phyloP scores from a whole-genome alignment of 2,329 filamentous ascomycete species.

The Colletotrichum endophyticum region DNA sequence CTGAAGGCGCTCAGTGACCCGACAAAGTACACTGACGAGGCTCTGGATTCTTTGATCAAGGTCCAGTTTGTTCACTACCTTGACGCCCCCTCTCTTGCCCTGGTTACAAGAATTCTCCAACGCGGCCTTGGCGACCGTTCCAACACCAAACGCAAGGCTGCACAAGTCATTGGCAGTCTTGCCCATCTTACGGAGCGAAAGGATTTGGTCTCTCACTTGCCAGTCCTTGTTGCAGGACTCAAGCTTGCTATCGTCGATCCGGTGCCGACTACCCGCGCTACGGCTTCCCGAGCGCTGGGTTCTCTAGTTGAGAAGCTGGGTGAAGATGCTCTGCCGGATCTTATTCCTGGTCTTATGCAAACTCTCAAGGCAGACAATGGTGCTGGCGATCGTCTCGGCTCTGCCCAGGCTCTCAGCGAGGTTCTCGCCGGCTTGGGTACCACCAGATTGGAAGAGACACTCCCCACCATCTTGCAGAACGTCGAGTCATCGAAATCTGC shows the following conservation, averaged over 20 bases:
- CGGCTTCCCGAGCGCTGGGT: slow-evolving; percentile 92
- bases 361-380: slow-evolving; percentile 97
- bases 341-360: slow-evolving; percentile 96
- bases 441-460: slow-evolving; percentile 87
- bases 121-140: slow-evolving; percentile 90
- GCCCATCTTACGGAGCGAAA: slow-evolving; percentile 97
- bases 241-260: slow-evolving; percentile 92
- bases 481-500: slow-evolving; percentile 88
- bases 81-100: slow-evolving; percentile 92
- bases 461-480: slow-evolving; percentile 96
- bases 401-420: slow-evolving; percentile 94
- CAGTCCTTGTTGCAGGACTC: slow-evolving; percentile 88
- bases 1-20: slow-evolving; percentile 97
- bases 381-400: slow-evolving; percentile 93
- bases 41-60: slow-evolving; percentile 92
- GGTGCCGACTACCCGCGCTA: slow-evolving; percentile 94
- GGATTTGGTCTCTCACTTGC: slow-evolving; percentile 88
- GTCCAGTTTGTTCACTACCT: slow-evolving; percentile 98
- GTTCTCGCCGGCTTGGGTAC: slow-evolving; percentile 95
- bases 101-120: slow-evolving; percentile 94
- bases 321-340: slow-evolving; percentile 93
- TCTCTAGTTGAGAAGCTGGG: slow-evolving; percentile 98
- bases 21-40: slow-evolving; percentile 95
- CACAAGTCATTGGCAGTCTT: slow-evolving; percentile 96
- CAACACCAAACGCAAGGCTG: slow-evolving; percentile 92